Evolutionary conservation across 768 basidiomycete genomes (phyloP), one percentile per base, ranked within the genome.

Genomic region (Asterophora lycoperdoides): DNA sequence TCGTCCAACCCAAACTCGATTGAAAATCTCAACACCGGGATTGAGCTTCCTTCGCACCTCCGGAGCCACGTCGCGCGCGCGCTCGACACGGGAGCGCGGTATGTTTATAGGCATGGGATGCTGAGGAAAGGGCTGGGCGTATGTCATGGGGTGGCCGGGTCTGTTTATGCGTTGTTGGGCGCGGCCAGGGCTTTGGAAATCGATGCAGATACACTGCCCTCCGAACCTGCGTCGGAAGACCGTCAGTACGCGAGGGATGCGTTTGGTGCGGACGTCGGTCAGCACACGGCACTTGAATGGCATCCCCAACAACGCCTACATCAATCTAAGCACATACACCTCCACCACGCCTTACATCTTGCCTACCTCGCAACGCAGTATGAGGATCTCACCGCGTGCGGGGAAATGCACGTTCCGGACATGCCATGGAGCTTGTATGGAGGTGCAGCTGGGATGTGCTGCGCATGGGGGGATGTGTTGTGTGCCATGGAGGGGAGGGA

Each of bases 71-170:
- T 23, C 23, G 23, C 23, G 23, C 23, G 23, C 23, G 23, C 78
- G 2, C 54, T 78, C 1, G 57, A 62, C 11, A 65, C 63, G 9
- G 78, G 70, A 10, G 75, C 73, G 7, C 57, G 58, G 1, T 56
- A 78, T 8, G 70, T 79, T 11, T 80, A 81, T 54, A 56, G 63
- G 8, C 68, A 65, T 5, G 80, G 81, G 0, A 56, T 81, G 7
- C 68, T 81, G 14, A 68, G 69, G 3, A 83, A 82, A 59, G 80
- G 81, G 9, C 63, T 80, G n/a, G 80, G 81, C 0, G 64, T 82
- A 9, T 83, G 81, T 56, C 80, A 83, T 53, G 81, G 81, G 4
- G 70, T 77, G 5, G 77, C 69, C 8, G 80, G 81, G 3, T 73
- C 66, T n/a, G 71, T 80, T 5, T 80, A 72, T 50, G 76, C 76